Evolutionary conservation across 2,329 filamentous ascomycete genomes (phyloP).

Genomic region (Chaetomiaceae sp.): DNA sequence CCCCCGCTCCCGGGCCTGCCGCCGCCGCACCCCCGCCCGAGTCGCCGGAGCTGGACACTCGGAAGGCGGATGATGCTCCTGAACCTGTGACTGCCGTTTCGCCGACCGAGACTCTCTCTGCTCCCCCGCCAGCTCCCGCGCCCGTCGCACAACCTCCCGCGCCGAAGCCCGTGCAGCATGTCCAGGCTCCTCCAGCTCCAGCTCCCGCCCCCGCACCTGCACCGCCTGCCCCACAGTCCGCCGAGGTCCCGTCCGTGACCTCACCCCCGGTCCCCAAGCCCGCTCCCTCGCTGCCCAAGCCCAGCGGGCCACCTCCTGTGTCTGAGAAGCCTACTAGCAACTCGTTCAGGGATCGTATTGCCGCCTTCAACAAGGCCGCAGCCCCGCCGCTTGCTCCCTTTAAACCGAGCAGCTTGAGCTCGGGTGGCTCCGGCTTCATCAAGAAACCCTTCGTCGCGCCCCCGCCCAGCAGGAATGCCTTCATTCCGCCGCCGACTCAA

Average conservation of each 20-base stretch:
- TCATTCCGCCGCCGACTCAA: constrained; percentile 71
- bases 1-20: constrained; percentile 19
- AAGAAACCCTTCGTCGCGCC: constrained; percentile 97
- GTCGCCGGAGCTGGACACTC: constrained; percentile 29
- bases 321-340: constrained; percentile 67
- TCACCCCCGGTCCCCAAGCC: constrained; percentile 39
- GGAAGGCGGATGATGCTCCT: constrained; percentile 24
- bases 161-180: constrained; percentile 33
- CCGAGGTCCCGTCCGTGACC: constrained; percentile 26
- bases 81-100: constrained; percentile 26
- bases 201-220: constrained; percentile 33
- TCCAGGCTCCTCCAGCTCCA: constrained; percentile 32
- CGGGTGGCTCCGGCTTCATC: constrained; percentile 66
- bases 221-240: constrained; percentile 35
- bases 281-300: constrained; percentile 34
- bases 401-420: constrained; percentile 64
- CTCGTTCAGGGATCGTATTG: constrained; percentile 92
- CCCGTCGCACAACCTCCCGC: constrained; percentile 25
- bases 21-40: constrained; percentile 22
- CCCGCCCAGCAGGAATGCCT: constrained; percentile 88
- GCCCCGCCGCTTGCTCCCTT: constrained; percentile 86
- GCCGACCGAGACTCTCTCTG: constrained; percentile 25
- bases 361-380: constrained; percentile 88
- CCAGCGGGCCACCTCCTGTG: constrained; percentile 59
- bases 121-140: constrained; percentile 25